phyloP scores from a whole-genome alignment of 208 protist genomes.

The Trypanosoma caninum region DNA sequence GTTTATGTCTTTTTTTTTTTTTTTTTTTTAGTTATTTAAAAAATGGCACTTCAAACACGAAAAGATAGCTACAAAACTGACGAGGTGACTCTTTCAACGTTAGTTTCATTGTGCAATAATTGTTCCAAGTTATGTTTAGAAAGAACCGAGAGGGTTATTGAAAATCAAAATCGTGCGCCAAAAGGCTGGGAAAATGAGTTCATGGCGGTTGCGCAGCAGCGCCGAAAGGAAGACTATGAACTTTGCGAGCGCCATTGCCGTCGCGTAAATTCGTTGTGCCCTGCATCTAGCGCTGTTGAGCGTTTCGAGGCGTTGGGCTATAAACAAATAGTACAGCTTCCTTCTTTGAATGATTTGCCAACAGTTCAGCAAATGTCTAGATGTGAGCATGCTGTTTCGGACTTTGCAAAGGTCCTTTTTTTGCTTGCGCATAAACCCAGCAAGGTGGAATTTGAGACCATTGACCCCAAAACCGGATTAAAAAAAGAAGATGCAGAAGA shows the following conservation, averaged over 20 bases:
- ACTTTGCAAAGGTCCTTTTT: slow-evolving; percentile 54
- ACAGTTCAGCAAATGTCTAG: slow-evolving; percentile 49
- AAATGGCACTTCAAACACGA: slow-evolving; percentile 21
- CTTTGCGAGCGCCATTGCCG: slow-evolving; percentile 41
- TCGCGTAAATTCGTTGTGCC: slow-evolving; percentile 41
- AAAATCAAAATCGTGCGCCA: slow-evolving; percentile 61
- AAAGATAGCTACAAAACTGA: slow-evolving; percentile 34
- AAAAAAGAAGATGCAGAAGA: slow-evolving; percentile 17
- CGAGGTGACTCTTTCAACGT: slow-evolving; percentile 42
- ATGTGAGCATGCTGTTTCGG: slow-evolving; percentile 60
- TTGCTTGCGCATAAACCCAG: slow-evolving; percentile 76
- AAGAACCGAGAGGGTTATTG: slow-evolving; percentile 46
- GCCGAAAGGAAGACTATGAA: slow-evolving; percentile 48
- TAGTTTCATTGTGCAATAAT: slow-evolving; percentile 52
- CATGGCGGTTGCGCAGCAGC: slow-evolving; percentile 41
- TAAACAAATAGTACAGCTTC: slow-evolving; percentile 5
- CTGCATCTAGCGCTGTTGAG: slow-evolving; percentile 22
- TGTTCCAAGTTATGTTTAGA: slow-evolving; percentile 58
- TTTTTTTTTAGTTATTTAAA: not conserved
- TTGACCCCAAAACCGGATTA: slow-evolving; percentile 21
- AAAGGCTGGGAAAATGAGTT: slow-evolving; percentile 57
- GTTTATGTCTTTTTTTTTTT: slow-evolving; percentile 10
- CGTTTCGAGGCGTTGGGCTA: slow-evolving; percentile 32
- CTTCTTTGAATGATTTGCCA: slow-evolving; percentile 10
- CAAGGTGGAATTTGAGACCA: slow-evolving; percentile 56